These are phyloP conservation scores for Aspergillus texensis DNA, from an alignment of 2,329 filamentous ascomycete genomes.

Conservation along the genomic window DNA sequence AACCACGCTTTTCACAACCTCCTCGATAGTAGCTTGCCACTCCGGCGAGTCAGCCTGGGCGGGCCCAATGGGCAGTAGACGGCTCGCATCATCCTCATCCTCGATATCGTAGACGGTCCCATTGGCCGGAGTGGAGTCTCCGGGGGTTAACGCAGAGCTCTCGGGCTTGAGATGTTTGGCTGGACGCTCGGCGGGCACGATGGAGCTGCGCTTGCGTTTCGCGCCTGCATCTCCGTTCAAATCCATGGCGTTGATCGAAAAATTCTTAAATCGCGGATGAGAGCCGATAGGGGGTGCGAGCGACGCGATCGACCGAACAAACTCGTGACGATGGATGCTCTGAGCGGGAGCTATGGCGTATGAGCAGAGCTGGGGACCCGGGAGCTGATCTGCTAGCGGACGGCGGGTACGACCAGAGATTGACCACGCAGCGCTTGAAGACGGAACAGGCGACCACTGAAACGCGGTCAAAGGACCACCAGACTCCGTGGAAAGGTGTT, in stretches of 20 bases:
- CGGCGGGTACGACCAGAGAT: slow-evolving; percentile 2
- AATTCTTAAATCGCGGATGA: slow-evolving; percentile 9
- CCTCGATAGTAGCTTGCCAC: slow-evolving; percentile 95
- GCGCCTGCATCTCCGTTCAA: slow-evolving; percentile 51
- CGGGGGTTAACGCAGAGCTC: slow-evolving; percentile 41
- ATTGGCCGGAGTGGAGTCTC: slow-evolving; percentile 46
- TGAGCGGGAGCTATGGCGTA: slow-evolving; percentile 13
- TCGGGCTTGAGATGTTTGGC: slow-evolving; percentile 59
- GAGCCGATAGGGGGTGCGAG: slow-evolving; percentile 9
- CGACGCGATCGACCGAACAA: slow-evolving; percentile 17
- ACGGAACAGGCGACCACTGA: neutral
- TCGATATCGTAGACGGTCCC: slow-evolving; percentile 49
- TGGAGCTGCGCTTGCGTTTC: slow-evolving; percentile 60
- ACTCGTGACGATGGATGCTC: slow-evolving; percentile 16
- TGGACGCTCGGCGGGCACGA: slow-evolving; percentile 53
- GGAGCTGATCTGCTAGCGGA: neutral
- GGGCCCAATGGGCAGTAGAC: slow-evolving; percentile 48
- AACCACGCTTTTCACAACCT: slow-evolving; percentile 91
- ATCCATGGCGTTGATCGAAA: slow-evolving; percentile 45
- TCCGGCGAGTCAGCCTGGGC: slow-evolving; percentile 70
- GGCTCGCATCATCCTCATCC: slow-evolving; percentile 51
- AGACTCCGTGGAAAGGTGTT: neutral
- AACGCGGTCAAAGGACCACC: neutral
- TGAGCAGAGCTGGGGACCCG: slow-evolving; percentile 11
- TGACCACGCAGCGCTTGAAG: neutral